Evolutionary conservation across 2,329 filamentous ascomycete species (phyloP).

Genomic region (Phaeosphaeria sp.): DNA sequence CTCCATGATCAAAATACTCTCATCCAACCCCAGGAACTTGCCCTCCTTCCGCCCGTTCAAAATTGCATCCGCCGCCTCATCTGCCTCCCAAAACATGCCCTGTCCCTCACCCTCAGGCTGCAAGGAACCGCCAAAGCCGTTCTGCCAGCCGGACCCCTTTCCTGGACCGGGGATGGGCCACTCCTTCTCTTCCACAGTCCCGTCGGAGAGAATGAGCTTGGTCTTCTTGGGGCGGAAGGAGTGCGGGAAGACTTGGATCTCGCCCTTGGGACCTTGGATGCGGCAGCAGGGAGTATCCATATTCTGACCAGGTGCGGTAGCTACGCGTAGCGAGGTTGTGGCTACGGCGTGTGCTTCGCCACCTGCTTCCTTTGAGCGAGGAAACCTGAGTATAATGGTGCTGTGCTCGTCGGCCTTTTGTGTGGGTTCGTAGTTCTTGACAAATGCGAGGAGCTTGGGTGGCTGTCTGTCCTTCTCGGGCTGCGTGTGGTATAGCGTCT

Average conservation of each 20-base stretch:
- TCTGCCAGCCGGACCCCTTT: constrained; percentile 56
- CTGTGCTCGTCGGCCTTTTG: constrained; percentile 81
- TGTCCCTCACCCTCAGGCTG: constrained; percentile 68
- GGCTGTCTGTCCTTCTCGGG: constrained; percentile 67
- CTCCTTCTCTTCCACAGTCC: constrained; percentile 57
- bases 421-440: constrained; percentile 73
- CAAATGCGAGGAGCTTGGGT: constrained; percentile 71
- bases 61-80: constrained; percentile 77
- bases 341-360: constrained; percentile 74
- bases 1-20: constrained; percentile 88
- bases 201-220: constrained; percentile 63
- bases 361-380: constrained; percentile 58
- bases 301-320: constrained; percentile 63
- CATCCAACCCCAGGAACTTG: constrained; percentile 66
- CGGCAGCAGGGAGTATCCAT: constrained; percentile 72
- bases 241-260: constrained; percentile 79
- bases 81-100: constrained; percentile 90
- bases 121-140: constrained; percentile 52
- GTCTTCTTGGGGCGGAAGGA: constrained; percentile 74
- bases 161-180: constrained; percentile 56
- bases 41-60: constrained; percentile 81
- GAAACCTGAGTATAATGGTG: constrained; percentile 80
- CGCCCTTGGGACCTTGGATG: constrained; percentile 80
- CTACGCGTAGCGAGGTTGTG: constrained; percentile 51
- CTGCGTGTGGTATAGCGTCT: constrained; percentile 84